These are phyloP conservation scores for Sclerotinia minor DNA, from an alignment of 2,329 filamentous ascomycete genomes.

Conservation along the genomic window DNA sequence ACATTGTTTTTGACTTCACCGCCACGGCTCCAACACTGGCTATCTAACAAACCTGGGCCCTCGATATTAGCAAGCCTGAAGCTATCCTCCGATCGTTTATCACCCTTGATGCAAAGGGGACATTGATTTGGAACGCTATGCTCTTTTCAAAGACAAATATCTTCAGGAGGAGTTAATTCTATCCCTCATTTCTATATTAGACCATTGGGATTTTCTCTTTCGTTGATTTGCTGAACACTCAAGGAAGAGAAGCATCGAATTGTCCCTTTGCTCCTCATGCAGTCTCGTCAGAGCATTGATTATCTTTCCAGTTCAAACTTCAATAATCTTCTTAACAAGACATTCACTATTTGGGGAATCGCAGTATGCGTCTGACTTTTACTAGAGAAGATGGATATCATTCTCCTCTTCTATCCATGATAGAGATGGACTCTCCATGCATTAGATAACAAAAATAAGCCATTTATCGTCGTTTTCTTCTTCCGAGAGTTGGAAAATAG, in stretches of 20 bases:
- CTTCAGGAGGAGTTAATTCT: not conserved
- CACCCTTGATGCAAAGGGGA: not conserved
- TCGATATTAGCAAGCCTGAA: not conserved
- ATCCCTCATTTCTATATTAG: not conserved
- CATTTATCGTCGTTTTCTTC: too few relatives aligned
- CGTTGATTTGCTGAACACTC: not conserved
- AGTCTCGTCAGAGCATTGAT: too few relatives aligned
- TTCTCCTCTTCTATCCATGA: too few relatives aligned
- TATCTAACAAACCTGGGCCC: not conserved
- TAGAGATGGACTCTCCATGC: too few relatives aligned
- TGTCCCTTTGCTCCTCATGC: not conserved
- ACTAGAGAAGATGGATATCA: too few relatives aligned
- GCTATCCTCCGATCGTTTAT: not conserved
- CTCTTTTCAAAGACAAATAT: not conserved
- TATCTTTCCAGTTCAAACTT: too few relatives aligned
- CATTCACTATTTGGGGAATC: not conserved
- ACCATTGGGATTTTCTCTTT: not conserved
- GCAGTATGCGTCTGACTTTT: too few relatives aligned
- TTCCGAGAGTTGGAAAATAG: too few relatives aligned
- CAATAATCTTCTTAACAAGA: too few relatives aligned
- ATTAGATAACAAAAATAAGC: too few relatives aligned
- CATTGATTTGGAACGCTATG: not conserved
- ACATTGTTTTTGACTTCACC: not conserved
- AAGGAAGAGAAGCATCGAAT: not conserved
- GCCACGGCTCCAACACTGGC: not conserved